Conservation (phyloP, 345 rosid species). For the Abelmoschus esculentus region DNA sequence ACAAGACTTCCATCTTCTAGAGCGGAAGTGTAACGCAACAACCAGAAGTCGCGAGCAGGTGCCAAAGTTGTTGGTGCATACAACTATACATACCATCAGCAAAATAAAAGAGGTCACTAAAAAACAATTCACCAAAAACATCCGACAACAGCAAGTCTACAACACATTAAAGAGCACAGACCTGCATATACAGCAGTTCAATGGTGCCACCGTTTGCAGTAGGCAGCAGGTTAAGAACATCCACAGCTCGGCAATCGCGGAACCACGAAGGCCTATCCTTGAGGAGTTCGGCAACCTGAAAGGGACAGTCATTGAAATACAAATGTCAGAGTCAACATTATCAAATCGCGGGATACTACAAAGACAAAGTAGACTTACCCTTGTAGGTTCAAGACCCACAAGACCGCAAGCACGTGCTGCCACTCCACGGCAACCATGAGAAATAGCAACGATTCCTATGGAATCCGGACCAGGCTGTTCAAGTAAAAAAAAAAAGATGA, state of each 20-base stretch:
- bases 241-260: conserved; percentile 99
- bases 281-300: conserved; percentile 97
- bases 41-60: conserved; percentile 98
- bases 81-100: conserved; percentile 42
- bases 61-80: conserved; percentile 98
- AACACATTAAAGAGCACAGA: conserved; percentile 12
- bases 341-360: background rate
- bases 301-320: background rate
- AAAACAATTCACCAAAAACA: background rate
- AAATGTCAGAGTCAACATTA: background rate
- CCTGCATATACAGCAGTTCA: conserved; percentile 98
- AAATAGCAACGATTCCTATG: conserved; percentile 99
- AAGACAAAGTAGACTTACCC: conserved; percentile 46
- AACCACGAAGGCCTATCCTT: conserved; percentile 98
- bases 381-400: conserved; percentile 97
- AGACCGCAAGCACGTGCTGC: conserved; percentile 99
- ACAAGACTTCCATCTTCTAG: conserved; percentile 99
- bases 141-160: background rate
- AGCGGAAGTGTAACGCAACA: conserved; percentile 87
- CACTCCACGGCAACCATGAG: conserved; percentile 99
- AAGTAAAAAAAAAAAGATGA: conserved; percentile 3
- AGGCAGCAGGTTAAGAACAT: conserved; percentile 92
- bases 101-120: background rate
- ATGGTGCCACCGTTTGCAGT: conserved; percentile 99
- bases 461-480: conserved; percentile 99